Base-by-base conservation (phyloP, 1,284 basidiomycete species). In the Phlebopus sp. region DNA sequence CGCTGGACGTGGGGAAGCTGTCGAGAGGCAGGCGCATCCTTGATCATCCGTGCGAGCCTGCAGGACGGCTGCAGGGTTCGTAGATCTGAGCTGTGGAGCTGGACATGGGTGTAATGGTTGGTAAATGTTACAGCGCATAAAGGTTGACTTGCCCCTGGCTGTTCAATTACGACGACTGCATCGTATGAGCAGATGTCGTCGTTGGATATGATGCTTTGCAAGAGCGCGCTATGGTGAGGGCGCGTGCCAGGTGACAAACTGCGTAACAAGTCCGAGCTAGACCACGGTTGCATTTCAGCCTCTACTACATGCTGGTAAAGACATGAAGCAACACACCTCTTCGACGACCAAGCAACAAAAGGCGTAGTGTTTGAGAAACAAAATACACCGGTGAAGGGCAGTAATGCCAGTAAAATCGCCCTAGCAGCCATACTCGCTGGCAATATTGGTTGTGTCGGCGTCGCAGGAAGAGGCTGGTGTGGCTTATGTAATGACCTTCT, bases 71-170 rank as follows among this genome's bases (percentile, higher is more conserved):
- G 64, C 10, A 90, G 76, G 9, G 67, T 64, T 29, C 82, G 81
- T 27, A 89, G 69, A 68, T 89, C 85, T 5, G 83, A 82, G 21
- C 84, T 82, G 57, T 84, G 85, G 2, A 85, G 69, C 86, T 88
- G 45, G 30, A 23, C 40, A 35, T 38, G 27, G 23, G 21, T 23
- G 25, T 49, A 15, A 57, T n/a, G 29, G 37, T 15, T 21, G 19
- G 34, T 29, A 14, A 44, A 44, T 34, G 38, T 30, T 14, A 31
- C 18, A 13, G 39, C 11, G 29, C 39, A 38, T 42, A 31, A 21
- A n/a, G 27, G 42, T 25, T 27, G 40, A 70, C 78, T 55, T 63
- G 88, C 86, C 27, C 84, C 84, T 21, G 80, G 77, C 48, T 89
- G 86, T 55, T 85, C 75, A 37, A 87, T 69, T 5, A 89, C 59